A percentile compares a stretch with the other conserved stretches of the same genome.
Conservation (phyloP, 495 filamentous ascomycete species). For the Hypoxylon subgilvum region DNA sequence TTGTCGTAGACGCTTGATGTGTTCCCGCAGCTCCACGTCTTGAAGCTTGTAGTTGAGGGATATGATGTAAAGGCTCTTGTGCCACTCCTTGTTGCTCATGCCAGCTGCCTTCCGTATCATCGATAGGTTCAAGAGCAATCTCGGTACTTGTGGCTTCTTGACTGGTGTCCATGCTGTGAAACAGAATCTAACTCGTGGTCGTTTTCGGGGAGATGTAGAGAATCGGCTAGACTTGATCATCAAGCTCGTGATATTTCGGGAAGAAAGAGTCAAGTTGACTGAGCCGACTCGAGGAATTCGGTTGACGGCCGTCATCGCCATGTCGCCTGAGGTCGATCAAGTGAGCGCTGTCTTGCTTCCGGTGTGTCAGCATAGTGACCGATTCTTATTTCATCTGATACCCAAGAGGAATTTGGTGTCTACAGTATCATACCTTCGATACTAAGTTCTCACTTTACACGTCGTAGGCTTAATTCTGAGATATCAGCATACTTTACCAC, state of each 20-base stretch:
- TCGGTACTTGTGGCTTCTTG: neutral
- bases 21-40: neutral
- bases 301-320: neutral
- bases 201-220: neutral
- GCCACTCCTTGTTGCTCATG: neutral
- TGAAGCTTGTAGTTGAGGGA: conserved; percentile 1
- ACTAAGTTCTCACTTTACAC: neutral
- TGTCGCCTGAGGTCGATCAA: neutral
- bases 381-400: neutral
- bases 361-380: neutral
- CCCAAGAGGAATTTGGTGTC: too few species aligned
- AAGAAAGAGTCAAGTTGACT: neutral
- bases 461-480: neutral
- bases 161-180: neutral
- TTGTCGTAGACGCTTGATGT: neutral
- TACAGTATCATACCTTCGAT: too few species aligned
- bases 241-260: neutral
- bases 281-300: neutral
- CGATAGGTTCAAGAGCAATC: neutral
- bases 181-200: neutral
- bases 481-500: neutral
- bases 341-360: neutral
- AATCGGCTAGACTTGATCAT: neutral
- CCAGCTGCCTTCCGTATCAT: neutral
- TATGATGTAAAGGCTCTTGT: neutral